A percentile compares a stretch with the other conserved stretches of the same genome.
Evolutionary conservation across 2,329 filamentous ascomycete genomes (phyloP).

Genomic region (Exophiala dermatitidis): DNA sequence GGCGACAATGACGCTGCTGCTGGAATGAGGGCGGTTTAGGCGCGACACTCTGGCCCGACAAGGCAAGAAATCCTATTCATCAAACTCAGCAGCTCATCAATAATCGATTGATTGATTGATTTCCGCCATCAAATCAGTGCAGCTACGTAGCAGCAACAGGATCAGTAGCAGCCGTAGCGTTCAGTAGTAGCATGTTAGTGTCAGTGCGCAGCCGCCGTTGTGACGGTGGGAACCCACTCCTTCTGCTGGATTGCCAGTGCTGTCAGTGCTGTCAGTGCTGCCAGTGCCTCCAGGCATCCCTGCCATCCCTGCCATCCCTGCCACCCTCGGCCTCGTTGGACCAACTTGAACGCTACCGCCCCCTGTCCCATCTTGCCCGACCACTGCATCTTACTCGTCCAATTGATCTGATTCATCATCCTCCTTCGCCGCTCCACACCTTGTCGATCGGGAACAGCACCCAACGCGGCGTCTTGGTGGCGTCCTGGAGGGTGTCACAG

Average conservation of each 20-base stretch:
- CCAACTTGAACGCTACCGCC: neutral
- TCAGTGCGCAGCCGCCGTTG: conserved; percentile 19
- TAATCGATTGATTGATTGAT: neutral
- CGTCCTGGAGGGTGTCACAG: neutral
- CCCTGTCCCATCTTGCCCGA: neutral
- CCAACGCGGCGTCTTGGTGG: conserved; percentile 2
- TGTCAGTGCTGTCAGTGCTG: too few relatives aligned
- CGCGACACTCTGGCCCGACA: neutral
- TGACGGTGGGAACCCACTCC: conserved; percentile 17
- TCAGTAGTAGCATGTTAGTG: conserved; percentile 5
- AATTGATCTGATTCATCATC: neutral
- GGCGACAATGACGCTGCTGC: neutral
- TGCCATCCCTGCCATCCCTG: neutral
- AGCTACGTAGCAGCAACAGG: neutral
- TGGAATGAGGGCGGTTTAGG: neutral
- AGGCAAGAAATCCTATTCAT: neutral
- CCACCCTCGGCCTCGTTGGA: neutral
- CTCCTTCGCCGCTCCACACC: conserved; percentile 4
- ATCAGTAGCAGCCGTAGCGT: neutral
- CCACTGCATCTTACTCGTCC: neutral
- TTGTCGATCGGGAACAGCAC: conserved; percentile 18
- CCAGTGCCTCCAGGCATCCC: neutral
- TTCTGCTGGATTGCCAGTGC: too few relatives aligned
- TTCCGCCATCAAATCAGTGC: neutral
- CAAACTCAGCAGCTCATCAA: neutral